Evolutionary conservation across 169 alveolate genomes (phyloP).

Genomic region (Plasmodium gallinaceum): DNA sequence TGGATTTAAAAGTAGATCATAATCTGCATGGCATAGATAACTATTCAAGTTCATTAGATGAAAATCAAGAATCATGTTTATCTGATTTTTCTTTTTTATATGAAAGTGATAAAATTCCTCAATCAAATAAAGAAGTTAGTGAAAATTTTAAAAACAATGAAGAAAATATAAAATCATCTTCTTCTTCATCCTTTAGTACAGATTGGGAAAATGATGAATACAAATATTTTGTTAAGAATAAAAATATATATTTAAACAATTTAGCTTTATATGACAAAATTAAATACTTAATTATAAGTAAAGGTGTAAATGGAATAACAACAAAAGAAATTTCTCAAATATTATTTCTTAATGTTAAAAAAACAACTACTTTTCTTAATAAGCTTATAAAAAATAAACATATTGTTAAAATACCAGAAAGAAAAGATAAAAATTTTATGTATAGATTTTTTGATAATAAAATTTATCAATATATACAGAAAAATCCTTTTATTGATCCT

Average conservation of each 20-base stretch:
- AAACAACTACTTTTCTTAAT: constrained; percentile 49
- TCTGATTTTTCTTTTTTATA: constrained; percentile 43
- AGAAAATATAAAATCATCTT: constrained; percentile 7
- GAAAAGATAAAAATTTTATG: constrained; percentile 73
- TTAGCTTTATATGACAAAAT: constrained; percentile 42
- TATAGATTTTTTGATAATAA: constrained; percentile 58
- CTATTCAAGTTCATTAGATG: constrained; percentile 64
- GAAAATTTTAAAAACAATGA: not conserved
- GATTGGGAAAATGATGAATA: constrained; percentile 10
- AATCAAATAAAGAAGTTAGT: too few relatives aligned
- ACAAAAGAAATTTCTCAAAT: constrained; percentile 53
- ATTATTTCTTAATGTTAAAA: constrained; percentile 43
- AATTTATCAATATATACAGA: constrained; percentile 66
- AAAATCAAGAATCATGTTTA: constrained; percentile 21
- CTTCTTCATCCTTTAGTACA: constrained; percentile 17
- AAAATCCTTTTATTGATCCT: not conserved
- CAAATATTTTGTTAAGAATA: not conserved
- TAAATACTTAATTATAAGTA: constrained; percentile 57
- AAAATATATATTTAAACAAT: constrained; percentile 13
- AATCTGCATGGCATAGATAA: constrained; percentile 18
- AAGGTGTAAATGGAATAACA: constrained; percentile 66
- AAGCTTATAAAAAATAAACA: constrained; percentile 51
- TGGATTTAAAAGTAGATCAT: constrained; percentile 24
- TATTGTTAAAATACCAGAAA: constrained; percentile 64
- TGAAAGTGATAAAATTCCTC: constrained; percentile 12